Percentiles rank a stretch among this genome's conserved stretches.
Conservation (phyloP, 179 eudicot species). For the Spergularia azorica region DNA sequence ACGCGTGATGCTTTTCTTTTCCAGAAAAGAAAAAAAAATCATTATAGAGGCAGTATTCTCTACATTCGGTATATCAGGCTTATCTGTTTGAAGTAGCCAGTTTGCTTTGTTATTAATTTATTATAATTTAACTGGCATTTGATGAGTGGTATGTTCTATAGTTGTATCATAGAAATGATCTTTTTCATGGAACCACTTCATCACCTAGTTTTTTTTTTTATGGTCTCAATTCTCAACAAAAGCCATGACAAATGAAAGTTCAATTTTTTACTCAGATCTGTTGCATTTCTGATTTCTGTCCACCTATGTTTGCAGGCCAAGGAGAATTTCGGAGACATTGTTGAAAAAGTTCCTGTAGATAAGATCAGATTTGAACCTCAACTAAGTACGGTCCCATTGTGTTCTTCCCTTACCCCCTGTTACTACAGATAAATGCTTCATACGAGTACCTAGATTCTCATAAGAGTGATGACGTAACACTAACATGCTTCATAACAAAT, state of each 20-base stretch:
- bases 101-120: no score
- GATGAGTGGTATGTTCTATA: background rate
- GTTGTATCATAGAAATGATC: background rate
- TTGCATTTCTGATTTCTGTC: background rate
- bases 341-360: conserved; percentile 48
- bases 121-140: no score
- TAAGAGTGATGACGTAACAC: no score
- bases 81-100: no score
- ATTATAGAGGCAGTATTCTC: background rate
- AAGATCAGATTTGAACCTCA: conserved; percentile 61
- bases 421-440: background rate
- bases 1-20: background rate
- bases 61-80: no score
- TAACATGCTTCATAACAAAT: no score
- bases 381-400: conserved; percentile 42
- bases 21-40: background rate
- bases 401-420: background rate
- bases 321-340: conserved; percentile 48
- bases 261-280: background rate
- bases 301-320: conserved; percentile 56
- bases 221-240: background rate
- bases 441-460: no score
- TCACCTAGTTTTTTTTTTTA: background rate
- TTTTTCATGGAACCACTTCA: background rate
- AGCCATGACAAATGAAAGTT: background rate